Conservation (phyloP, 2,329 filamentous ascomycete species). For the Pochonia chlamydosporia region DNA sequence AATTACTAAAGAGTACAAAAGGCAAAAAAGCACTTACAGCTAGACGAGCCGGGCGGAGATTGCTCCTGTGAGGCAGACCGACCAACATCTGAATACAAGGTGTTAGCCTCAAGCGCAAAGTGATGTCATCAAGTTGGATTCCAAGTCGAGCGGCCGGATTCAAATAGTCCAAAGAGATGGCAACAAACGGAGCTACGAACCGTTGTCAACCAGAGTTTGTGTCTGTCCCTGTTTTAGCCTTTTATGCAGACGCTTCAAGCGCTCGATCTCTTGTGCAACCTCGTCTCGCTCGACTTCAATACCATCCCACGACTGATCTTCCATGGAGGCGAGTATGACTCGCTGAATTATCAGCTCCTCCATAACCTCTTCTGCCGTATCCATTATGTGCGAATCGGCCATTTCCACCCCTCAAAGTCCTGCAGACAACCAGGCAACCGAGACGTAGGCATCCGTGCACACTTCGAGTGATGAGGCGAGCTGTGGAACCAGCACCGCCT, state of each 20-base stretch:
- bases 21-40: neutral
- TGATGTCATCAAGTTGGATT: neutral
- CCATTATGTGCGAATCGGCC: conserved; percentile 13
- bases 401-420: conserved; percentile 11
- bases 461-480: neutral
- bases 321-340: conserved; percentile 38
- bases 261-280: conserved; percentile 11
- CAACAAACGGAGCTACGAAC: conserved; percentile 2
- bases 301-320: conserved; percentile 17
- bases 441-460: conserved; percentile 7
- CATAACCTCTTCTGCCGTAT: conserved; percentile 18
- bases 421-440: conserved; percentile 8
- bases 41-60: neutral
- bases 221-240: conserved; percentile 3
- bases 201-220: neutral
- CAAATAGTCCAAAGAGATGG: neutral
- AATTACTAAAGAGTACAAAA: neutral
- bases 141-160: neutral
- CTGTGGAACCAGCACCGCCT: neutral
- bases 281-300: conserved; percentile 19
- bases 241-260: conserved; percentile 25
- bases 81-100: neutral
- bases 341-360: conserved; percentile 38
- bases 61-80: neutral
- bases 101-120: neutral